Base-by-base conservation (phyloP, 208 protist species). In the Vickermania spadyakhi region DNA sequence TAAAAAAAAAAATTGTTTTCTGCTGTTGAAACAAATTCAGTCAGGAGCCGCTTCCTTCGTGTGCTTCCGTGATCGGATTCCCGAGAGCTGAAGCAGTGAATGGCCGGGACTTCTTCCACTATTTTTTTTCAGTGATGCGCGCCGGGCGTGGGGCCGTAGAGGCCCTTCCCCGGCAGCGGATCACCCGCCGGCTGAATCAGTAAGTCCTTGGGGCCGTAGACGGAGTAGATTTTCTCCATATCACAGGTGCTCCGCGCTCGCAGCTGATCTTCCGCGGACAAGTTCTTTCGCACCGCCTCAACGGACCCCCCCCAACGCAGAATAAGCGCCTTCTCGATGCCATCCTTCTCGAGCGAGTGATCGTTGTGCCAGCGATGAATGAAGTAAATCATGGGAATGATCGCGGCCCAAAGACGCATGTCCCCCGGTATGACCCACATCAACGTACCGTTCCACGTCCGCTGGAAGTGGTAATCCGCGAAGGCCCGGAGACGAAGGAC, bases 351-450 rank as follows among this genome's bases (percentile, higher is more conserved):
- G 25, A 95, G 73, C 50, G 63, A 73, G 78, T 92, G 83, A 42
- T 91, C 81, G 49, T 70, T 81, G 61, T 94, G 86, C 82, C 81
- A 90, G 81, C 88, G 88, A 69, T 91, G 83, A 52, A 81, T 73
- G 68, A 80, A 91, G 74, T 91, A 92, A 53, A 90, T 86, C 31
- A 84, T 49, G 23, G 79, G 79, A 36, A 90, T 78, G 68, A 68
- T 73, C 26, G 74, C 73, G 2, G 78, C 75, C 70, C 77, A 91
- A 29, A 90, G 62, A 49, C 85, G 84, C 59, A 79, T 72, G 66
- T 95, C 88, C n/a, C 84, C 83, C 5, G 85, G 84, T 31, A 93
- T 52, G 22, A 71, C 52, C 79, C 78, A 91, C 66, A 82, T 73
- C 45, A 85, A 66, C 28, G 70, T 77, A 23, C 75, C 75, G 64